Evolutionary conservation across 306 rosid genomes (phyloP).

Genomic region (Castanospermum australe): DNA sequence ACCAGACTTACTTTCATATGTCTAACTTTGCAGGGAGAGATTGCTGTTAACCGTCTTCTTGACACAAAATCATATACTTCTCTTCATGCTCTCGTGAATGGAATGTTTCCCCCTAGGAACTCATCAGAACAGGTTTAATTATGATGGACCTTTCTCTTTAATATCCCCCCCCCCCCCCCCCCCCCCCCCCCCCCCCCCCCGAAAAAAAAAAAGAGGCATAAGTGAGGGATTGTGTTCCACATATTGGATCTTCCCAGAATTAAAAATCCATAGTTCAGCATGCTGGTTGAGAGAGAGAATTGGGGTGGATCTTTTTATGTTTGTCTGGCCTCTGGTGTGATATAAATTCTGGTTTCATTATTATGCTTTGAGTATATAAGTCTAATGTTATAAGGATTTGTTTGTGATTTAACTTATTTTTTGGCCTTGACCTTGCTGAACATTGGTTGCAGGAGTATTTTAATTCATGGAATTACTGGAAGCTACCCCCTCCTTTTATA

Average conservation of each 20-base stretch:
- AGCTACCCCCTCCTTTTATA: constrained; percentile 44
- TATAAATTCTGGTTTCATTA: background rate
- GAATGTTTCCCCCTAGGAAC: constrained; percentile 73
- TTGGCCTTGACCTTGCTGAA: constrained; percentile 13
- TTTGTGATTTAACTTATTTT: background rate
- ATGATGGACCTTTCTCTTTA: background rate
- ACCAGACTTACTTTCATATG: constrained; percentile 28
- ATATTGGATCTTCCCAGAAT: background rate
- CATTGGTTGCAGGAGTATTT: constrained; percentile 75
- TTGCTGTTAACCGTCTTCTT: constrained; percentile 70
- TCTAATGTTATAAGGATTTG: background rate
- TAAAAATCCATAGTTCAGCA: background rate
- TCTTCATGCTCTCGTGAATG: constrained; percentile 77
- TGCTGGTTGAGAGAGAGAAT: background rate
- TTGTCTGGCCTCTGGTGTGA: background rate
- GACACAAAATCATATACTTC: constrained; percentile 78
- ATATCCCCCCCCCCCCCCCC: background rate
- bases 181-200: background rate
- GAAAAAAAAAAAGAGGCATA: background rate
- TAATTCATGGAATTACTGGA: constrained; percentile 97
- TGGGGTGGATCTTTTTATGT: background rate
- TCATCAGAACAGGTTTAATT: constrained; percentile 72
- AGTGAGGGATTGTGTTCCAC: background rate
- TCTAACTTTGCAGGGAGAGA: constrained; percentile 70
- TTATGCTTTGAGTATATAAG: background rate